phyloP scores from a whole-genome alignment of 768 basidiomycete genomes.

The Hysterangium stoloniferum region DNA sequence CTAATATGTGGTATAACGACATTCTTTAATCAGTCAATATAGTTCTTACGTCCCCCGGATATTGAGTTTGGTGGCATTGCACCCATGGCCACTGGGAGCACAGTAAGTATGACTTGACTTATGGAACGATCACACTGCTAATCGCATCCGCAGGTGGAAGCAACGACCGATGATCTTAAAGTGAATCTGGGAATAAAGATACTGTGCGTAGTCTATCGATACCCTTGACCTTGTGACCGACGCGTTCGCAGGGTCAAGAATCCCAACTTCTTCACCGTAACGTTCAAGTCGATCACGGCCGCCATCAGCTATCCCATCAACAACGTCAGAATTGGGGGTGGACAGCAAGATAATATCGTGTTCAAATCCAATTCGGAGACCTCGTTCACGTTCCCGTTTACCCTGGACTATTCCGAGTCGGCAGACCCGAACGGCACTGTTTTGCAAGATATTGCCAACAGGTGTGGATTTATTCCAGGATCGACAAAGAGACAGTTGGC shows the following conservation, averaged over 20 bases:
- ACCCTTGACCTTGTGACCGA: slow-evolving; percentile 13
- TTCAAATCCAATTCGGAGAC: slow-evolving; percentile 45
- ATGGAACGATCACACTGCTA: background rate
- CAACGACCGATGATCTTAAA: slow-evolving; percentile 33
- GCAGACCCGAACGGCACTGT: slow-evolving; percentile 46
- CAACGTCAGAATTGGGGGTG: slow-evolving; percentile 59
- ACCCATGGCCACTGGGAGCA: slow-evolving; percentile 32
- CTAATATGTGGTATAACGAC: background rate
- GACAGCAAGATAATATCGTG: slow-evolving; percentile 36
- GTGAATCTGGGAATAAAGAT: slow-evolving; percentile 61
- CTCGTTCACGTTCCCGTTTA: slow-evolving; percentile 71
- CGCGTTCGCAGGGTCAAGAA: slow-evolving; percentile 54
- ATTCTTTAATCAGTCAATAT: slow-evolving; percentile 1
- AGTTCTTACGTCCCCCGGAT: slow-evolving; percentile 78
- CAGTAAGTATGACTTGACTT: slow-evolving; percentile 30
- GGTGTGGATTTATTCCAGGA: slow-evolving; percentile 47
- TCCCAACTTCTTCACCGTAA: slow-evolving; percentile 72
- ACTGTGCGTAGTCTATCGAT: slow-evolving; percentile 35
- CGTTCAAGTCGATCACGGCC: slow-evolving; percentile 55
- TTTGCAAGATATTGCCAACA: slow-evolving; percentile 51
- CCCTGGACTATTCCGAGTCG: slow-evolving; percentile 49
- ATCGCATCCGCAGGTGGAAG: slow-evolving; percentile 28
- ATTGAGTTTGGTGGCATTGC: slow-evolving; percentile 47
- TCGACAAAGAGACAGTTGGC: slow-evolving; percentile 39
- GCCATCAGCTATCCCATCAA: slow-evolving; percentile 70